Percentiles rank a stretch among this genome's conserved stretches.
These are phyloP conservation scores for Penicillium verhagenii DNA, from an alignment of 495 filamentous ascomycete species.

Conservation along the genomic window DNA sequence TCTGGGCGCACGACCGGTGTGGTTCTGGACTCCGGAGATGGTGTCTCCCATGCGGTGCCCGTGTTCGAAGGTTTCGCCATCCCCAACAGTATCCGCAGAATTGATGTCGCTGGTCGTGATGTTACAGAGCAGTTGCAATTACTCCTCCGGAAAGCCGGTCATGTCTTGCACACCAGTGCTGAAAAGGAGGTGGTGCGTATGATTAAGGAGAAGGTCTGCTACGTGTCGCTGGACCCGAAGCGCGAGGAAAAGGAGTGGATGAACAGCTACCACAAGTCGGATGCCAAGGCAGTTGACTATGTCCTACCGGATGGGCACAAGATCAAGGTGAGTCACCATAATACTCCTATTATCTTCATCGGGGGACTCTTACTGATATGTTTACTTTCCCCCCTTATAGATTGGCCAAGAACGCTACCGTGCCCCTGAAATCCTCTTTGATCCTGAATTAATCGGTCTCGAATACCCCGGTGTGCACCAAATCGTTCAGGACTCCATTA, in stretches of 20 bases:
- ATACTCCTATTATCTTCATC: too few relatives aligned
- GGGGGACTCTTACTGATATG: not conserved
- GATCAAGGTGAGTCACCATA: constrained; percentile 64
- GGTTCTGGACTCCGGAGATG: constrained; percentile 92
- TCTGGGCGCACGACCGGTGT: constrained; percentile 96
- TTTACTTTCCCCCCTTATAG: constrained; percentile 40
- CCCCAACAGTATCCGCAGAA: constrained; percentile 87
- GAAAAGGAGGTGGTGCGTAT: constrained; percentile 96
- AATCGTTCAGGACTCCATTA: constrained; percentile 95
- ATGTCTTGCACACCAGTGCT: constrained; percentile 94
- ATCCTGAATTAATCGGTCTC: constrained; percentile 93
- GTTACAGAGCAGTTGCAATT: constrained; percentile 95
- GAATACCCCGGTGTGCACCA: constrained; percentile 98
- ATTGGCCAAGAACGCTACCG: constrained; percentile 90
- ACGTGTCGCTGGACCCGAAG: constrained; percentile 88
- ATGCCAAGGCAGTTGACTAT: constrained; percentile 79
- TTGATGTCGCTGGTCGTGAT: constrained; percentile 97
- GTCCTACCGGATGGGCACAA: constrained; percentile 87
- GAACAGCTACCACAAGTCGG: constrained; percentile 50
- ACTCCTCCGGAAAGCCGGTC: constrained; percentile 85
- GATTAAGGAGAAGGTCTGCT: constrained; percentile 93
- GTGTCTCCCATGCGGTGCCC: constrained; percentile 95
- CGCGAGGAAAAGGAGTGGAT: constrained; percentile 96
- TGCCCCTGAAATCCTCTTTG: constrained; percentile 96
- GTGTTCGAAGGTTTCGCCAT: constrained; percentile 98